phyloP scores from a whole-genome alignment of 805 yeast species.

The Saccharomycopsis amapae region DNA sequence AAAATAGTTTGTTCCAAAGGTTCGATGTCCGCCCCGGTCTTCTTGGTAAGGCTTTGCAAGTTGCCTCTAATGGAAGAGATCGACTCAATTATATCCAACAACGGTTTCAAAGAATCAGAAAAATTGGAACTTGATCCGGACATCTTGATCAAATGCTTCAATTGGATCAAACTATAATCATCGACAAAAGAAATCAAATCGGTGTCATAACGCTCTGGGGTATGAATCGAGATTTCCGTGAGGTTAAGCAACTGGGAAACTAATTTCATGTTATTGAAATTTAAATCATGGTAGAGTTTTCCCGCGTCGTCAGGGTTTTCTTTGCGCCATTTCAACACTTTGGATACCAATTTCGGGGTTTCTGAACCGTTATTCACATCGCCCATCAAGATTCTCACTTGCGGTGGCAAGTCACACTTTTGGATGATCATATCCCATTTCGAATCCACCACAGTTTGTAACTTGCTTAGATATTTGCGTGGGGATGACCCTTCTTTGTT shows the following conservation, averaged over 20 bases:
- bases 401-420: slow-evolving; percentile 58
- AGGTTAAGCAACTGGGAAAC: slow-evolving; percentile 42
- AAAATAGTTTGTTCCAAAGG: slow-evolving; percentile 70
- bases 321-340: slow-evolving; percentile 65
- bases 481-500: slow-evolving; percentile 17
- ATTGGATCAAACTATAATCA: slow-evolving; percentile 19
- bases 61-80: slow-evolving; percentile 46
- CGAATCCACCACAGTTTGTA: slow-evolving; percentile 34
- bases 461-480: slow-evolving; percentile 26
- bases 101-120: slow-evolving; percentile 22
- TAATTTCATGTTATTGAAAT: slow-evolving; percentile 51
- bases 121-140: slow-evolving; percentile 22
- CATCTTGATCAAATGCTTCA: slow-evolving; percentile 22
- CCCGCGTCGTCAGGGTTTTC: slow-evolving; percentile 43
- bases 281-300: slow-evolving; percentile 46
- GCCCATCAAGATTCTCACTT: slow-evolving; percentile 76
- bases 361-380: slow-evolving; percentile 90
- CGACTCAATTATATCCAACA: slow-evolving; percentile 34
- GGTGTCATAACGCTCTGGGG: slow-evolving; percentile 33
- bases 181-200: slow-evolving; percentile 15
- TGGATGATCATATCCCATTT: slow-evolving; percentile 38
- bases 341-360: slow-evolving; percentile 82
- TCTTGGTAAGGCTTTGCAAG: slow-evolving; percentile 52
- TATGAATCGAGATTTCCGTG: slow-evolving; percentile 27
- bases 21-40: slow-evolving; percentile 81